Percentiles rank a stretch among this genome's conserved stretches.
phyloP scores from a whole-genome alignment of 306 rosid species.

The Arachis stenosperma region DNA sequence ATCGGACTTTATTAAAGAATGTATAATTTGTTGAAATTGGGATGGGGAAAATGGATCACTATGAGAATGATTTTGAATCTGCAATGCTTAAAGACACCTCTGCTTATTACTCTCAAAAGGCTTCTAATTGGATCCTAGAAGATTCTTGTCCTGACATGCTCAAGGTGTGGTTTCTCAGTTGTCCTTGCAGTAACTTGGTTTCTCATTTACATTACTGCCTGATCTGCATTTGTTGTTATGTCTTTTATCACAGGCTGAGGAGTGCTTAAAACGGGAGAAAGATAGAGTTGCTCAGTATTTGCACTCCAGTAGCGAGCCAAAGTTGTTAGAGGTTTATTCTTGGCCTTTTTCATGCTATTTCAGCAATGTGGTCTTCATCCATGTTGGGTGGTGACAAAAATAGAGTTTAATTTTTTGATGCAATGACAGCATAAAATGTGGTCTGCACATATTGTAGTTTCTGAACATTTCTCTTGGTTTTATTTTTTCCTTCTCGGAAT shows the following conservation, averaged over 20 bases:
- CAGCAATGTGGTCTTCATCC: constrained; percentile 29
- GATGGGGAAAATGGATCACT: constrained; percentile 86
- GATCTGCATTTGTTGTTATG: constrained; percentile 27
- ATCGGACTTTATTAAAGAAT: constrained; percentile 80
- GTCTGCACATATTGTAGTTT: constrained; percentile 1
- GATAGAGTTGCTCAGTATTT: constrained; percentile 64
- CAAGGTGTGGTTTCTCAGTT: constrained; percentile 49
- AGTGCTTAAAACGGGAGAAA: constrained; percentile 65
- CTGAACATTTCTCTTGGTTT: constrained; percentile 31
- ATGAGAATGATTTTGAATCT: constrained; percentile 77
- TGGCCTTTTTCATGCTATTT: constrained; percentile 26
- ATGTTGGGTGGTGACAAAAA: background rate
- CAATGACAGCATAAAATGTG: no score
- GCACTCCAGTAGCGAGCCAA: constrained; percentile 63
- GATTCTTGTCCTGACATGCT: constrained; percentile 93
- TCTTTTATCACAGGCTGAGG: constrained; percentile 53
- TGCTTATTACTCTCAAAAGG: constrained; percentile 85
- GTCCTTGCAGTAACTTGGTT: constrained; percentile 34
- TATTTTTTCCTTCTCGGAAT: constrained; percentile 30
- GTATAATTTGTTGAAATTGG: constrained; percentile 91
- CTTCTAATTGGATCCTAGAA: constrained; percentile 79
- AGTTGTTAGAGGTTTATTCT: constrained; percentile 57
- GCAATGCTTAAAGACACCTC: constrained; percentile 73
- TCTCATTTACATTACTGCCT: constrained; percentile 24
- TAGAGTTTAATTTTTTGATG: no score